Evolutionary conservation across 192 early-diverging fungal genomes (phyloP).

Genomic region (Hyaloraphidium curvatum): DNA sequence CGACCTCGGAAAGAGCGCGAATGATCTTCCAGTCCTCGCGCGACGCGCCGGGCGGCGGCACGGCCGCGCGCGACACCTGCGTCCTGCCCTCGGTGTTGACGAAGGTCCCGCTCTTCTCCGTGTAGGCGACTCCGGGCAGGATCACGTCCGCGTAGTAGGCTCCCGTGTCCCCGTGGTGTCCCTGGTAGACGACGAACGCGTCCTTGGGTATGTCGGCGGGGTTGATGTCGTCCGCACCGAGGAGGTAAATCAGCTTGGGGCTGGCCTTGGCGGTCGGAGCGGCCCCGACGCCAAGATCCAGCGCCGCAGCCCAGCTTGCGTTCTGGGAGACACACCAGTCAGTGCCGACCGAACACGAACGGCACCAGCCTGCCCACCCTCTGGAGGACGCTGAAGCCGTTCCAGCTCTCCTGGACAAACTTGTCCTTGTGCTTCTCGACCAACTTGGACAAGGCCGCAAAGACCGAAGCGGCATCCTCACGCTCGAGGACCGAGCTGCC

Average conservation of each 20-base stretch:
- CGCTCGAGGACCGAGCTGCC: conserved; percentile 65
- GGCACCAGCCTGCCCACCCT: conserved; percentile 26
- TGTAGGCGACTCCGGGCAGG: conserved; percentile 86
- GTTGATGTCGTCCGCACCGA: conserved; percentile 74
- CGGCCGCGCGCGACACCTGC: conserved; percentile 82
- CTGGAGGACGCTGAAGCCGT: conserved; percentile 83
- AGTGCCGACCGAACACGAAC: not conserved
- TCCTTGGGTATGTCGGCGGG: conserved; percentile 58
- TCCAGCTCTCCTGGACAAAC: conserved; percentile 61
- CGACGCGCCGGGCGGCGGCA: conserved; percentile 60
- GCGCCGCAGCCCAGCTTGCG: conserved; percentile 70
- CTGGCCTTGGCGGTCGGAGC: conserved; percentile 5
- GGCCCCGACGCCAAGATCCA: conserved; percentile 74
- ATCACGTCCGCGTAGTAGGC: conserved; percentile 90
- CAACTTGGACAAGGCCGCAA: conserved; percentile 57
- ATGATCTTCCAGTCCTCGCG: conserved; percentile 99
- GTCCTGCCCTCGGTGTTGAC: conserved; percentile 95
- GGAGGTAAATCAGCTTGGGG: conserved; percentile 69
- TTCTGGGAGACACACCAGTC: not conserved
- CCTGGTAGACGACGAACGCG: conserved; percentile 98
- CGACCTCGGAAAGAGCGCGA: conserved; percentile 84
- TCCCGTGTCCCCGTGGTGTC: conserved; percentile 94
- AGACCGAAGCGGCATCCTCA: conserved; percentile 45
- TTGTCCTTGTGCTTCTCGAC: conserved; percentile 41
- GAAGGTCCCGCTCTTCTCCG: conserved; percentile 87